phyloP scores from a whole-genome alignment of 2,329 filamentous ascomycete genomes.

The Alternaria brassicae region DNA sequence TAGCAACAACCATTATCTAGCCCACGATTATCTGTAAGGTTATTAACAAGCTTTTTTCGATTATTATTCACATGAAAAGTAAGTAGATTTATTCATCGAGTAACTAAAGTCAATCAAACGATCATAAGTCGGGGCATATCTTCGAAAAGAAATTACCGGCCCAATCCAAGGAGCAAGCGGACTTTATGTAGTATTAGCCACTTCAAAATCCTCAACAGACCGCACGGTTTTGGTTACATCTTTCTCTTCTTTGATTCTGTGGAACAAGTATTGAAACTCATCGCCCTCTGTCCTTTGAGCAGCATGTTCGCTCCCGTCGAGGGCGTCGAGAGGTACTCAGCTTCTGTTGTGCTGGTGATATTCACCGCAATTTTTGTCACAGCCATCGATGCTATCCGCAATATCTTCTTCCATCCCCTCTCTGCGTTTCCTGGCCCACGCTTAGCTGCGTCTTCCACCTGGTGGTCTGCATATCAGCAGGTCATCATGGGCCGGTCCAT shows the following conservation, averaged over 20 bases:
- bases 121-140: not conserved
- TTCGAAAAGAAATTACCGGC: not conserved
- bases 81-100: not conserved
- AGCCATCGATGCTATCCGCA: not conserved
- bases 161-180: not conserved
- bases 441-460: not conserved
- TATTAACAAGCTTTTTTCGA: not conserved
- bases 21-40: not conserved
- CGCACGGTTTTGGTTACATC: not conserved
- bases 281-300: not conserved
- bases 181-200: not conserved
- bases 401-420: constrained; percentile 1
- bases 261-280: not conserved
- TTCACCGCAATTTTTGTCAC: not conserved
- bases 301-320: not conserved
- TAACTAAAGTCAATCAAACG: too few relatives aligned
- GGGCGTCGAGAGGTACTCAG: not conserved
- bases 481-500: not conserved
- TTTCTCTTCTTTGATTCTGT: not conserved
- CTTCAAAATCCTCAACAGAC: not conserved
- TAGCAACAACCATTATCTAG: not conserved
- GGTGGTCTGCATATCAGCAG: constrained; percentile 1
- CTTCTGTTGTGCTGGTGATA: not conserved
- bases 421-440: not conserved
- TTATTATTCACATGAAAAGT: not conserved